phyloP scores from a whole-genome alignment of 1,139 yeast genomes.

The Hyphopichia fennica region DNA sequence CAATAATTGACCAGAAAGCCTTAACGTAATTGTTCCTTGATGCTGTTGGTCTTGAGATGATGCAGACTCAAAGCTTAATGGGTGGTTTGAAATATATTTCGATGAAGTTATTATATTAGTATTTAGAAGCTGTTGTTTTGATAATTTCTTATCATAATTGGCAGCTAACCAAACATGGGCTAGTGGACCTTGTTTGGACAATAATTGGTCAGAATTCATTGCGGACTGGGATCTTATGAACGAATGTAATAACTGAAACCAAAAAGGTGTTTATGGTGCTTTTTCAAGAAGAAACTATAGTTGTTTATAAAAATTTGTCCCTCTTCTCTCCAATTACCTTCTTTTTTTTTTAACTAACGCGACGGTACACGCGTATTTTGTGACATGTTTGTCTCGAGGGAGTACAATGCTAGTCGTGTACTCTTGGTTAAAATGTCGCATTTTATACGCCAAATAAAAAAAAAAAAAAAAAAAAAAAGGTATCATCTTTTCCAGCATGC shows the following conservation, averaged over 20 bases:
- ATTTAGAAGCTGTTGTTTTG: conserved; percentile 72
- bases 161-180: conserved; percentile 96
- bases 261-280: too few relatives aligned
- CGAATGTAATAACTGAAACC: too few relatives aligned
- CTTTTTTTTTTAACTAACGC: neutral
- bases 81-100: conserved; percentile 38
- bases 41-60: conserved; percentile 6
- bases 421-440: neutral
- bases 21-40: conserved; percentile 56
- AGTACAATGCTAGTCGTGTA: neutral
- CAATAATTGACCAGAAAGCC: conserved; percentile 85
- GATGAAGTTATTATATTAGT: conserved; percentile 74
- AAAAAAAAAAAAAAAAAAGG: neutral
- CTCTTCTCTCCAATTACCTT: neutral
- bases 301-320: neutral
- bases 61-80: conserved; percentile 8
- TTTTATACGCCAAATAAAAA: neutral
- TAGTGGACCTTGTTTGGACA: conserved; percentile 74
- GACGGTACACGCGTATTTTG: neutral
- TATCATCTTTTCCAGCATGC: neutral
- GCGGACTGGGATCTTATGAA: too few relatives aligned
- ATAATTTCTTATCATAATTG: conserved; percentile 75
- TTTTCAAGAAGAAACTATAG: neutral
- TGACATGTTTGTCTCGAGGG: neutral
- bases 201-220: conserved; percentile 36